Conservation (phyloP, 495 filamentous ascomycete genomes). For the Geopyxis carbonaria region DNA sequence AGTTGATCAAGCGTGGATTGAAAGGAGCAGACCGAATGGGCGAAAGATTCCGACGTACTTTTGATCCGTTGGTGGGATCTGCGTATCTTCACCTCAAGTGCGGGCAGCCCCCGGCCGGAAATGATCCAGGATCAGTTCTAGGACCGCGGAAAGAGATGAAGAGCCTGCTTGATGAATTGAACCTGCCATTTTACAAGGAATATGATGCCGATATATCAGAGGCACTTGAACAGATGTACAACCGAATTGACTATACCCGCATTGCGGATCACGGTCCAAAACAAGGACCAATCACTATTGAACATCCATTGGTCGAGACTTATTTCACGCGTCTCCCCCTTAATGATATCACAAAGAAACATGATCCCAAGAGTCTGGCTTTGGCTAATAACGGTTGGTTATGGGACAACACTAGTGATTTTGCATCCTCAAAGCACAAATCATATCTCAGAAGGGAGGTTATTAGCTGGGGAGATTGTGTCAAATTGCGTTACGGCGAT, state of each 20-base stretch:
- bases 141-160: conserved; percentile 35
- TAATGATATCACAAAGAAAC: conserved; percentile 61
- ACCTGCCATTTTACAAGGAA: conserved; percentile 74
- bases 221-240: conserved; percentile 79
- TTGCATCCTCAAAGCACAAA: conserved; percentile 72
- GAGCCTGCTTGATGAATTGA: conserved; percentile 63
- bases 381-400: conserved; percentile 98
- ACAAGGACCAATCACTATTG: conserved; percentile 54
- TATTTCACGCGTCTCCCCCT: conserved; percentile 86
- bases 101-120: conserved; percentile 44
- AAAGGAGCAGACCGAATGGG: conserved; percentile 52
- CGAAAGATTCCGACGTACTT: conserved; percentile 52
- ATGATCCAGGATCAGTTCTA: conserved; percentile 27
- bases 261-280: conserved; percentile 85
- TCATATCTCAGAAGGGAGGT: conserved; percentile 88
- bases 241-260: conserved; percentile 81
- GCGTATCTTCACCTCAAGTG: conserved; percentile 50
- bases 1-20: conserved; percentile 41
- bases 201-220: conserved; percentile 70
- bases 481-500: conserved; percentile 82
- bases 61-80: conserved; percentile 51
- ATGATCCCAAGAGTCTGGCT: conserved; percentile 58
- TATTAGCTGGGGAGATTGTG: conserved; percentile 96
- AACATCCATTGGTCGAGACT: conserved; percentile 74
- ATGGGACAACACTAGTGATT: conserved; percentile 88